phyloP scores from a whole-genome alignment of 139 green algal species.

The Picochlorum sp. region DNA sequence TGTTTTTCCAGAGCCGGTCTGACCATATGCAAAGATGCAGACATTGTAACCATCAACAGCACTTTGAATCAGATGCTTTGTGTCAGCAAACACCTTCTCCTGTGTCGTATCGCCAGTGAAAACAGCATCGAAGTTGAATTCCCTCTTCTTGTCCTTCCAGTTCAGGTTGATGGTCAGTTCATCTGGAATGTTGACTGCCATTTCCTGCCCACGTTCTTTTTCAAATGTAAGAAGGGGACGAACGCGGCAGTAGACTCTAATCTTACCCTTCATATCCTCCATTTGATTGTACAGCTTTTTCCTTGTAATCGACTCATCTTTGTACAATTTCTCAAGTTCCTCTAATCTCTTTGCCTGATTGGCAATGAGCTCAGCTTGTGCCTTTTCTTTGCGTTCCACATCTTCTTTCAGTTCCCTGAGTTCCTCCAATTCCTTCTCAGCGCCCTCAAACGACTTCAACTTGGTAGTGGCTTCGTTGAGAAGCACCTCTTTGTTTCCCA shows the following conservation, averaged over 20 bases:
- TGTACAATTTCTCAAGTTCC: slow-evolving; percentile 89
- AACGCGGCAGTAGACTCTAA: slow-evolving; percentile 86
- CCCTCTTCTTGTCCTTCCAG: slow-evolving; percentile 88
- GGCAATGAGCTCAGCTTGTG: slow-evolving; percentile 69
- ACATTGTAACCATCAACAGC: slow-evolving; percentile 82
- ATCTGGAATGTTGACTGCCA: slow-evolving; percentile 64
- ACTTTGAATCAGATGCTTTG: slow-evolving; percentile 87
- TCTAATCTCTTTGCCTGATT: slow-evolving; percentile 75
- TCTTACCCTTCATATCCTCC: slow-evolving; percentile 97
- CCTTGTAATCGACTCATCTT: slow-evolving; percentile 44
- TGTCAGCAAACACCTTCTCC: slow-evolving; percentile 93
- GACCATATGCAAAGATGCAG: slow-evolving; percentile 64
- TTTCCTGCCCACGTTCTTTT: slow-evolving; percentile 32
- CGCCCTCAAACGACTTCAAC: slow-evolving; percentile 6
- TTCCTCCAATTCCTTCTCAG: slow-evolving; percentile 74
- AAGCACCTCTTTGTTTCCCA: slow-evolving; percentile 54
- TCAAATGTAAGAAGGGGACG: slow-evolving; percentile 85
- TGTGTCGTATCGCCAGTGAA: slow-evolving; percentile 57
- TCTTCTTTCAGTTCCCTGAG: slow-evolving; percentile 87
- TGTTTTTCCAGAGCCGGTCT: slow-evolving; percentile 81
- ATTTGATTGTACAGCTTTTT: slow-evolving; percentile 80
- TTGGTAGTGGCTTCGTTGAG: slow-evolving; percentile 36
- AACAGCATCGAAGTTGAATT: slow-evolving; percentile 87
- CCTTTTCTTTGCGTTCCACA: slow-evolving; percentile 80
- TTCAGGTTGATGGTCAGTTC: slow-evolving; percentile 79